These are phyloP conservation scores for Penicillium sp. DNA, from an alignment of 2,329 filamentous ascomycete genomes.

Conservation along the genomic window DNA sequence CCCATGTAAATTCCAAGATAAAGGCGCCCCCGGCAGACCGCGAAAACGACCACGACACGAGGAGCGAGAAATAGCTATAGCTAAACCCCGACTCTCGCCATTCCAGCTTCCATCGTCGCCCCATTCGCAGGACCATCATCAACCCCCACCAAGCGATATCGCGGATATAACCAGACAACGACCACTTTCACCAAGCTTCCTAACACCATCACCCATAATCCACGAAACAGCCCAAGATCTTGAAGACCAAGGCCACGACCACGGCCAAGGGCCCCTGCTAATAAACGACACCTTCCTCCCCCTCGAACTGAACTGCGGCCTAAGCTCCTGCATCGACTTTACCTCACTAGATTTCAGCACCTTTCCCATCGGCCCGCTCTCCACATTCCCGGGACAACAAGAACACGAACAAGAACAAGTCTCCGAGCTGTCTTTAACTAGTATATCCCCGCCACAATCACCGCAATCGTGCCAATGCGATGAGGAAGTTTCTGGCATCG, in stretches of 20 bases:
- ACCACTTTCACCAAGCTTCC: no score
- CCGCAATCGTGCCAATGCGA: conserved; percentile 29
- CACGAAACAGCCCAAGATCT: no score
- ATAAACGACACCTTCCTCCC: conserved; percentile 19
- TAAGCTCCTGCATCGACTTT: conserved; percentile 23
- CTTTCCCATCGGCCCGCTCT: conserved; percentile 20
- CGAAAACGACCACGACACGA: conserved; percentile 29
- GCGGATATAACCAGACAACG: no score
- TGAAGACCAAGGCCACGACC: no score
- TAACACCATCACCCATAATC: conserved; percentile 3
- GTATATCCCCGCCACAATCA: conserved; percentile 18
- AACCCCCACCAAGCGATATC: no score
- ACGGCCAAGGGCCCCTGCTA: no score
- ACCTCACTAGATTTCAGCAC: conserved; percentile 21
- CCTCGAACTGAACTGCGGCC: conserved; percentile 24
- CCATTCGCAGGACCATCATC: no score
- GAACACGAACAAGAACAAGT: conserved; percentile 5
- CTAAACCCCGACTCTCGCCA: conserved; percentile 11
- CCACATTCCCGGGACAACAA: no score
- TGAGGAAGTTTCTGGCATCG: conserved; percentile 23
- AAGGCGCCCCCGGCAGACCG: conserved; percentile 32
- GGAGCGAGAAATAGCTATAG: background rate
- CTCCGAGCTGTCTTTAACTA: background rate
- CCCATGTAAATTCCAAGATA: conserved; percentile 33
- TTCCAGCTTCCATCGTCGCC: no score